Percentiles rank a stretch among this genome's conserved stretches.
phyloP scores from a whole-genome alignment of 2,329 filamentous ascomycete genomes.

The Penicillium sclerotigenum region DNA sequence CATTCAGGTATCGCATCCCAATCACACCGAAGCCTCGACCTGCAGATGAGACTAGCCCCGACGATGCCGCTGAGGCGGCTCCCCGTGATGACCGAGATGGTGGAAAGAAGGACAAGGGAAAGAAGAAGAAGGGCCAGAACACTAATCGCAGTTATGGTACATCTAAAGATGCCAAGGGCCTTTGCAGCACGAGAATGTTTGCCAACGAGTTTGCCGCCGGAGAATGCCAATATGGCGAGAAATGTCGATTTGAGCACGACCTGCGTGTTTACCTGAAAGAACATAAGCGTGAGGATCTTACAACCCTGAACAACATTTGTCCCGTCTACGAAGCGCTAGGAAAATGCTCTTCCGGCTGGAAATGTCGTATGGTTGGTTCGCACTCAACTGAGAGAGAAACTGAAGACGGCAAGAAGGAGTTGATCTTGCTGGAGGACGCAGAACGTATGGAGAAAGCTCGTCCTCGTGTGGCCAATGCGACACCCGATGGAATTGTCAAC shows the following conservation, averaged over 20 bases:
- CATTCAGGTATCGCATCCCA: slow-evolving; percentile 30
- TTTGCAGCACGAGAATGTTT: slow-evolving; percentile 72
- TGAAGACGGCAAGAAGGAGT: slow-evolving; percentile 77
- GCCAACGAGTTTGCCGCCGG: slow-evolving; percentile 75
- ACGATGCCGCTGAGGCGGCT: slow-evolving; percentile 60
- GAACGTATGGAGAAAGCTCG: slow-evolving; percentile 45
- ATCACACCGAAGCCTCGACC: slow-evolving; percentile 17
- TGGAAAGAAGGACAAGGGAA: slow-evolving; percentile 34
- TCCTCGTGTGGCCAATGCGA: slow-evolving; percentile 28
- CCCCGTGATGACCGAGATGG: slow-evolving; percentile 43
- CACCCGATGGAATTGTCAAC: slow-evolving; percentile 69
- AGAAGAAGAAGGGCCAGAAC: slow-evolving; percentile 74
- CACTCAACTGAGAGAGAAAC: slow-evolving; percentile 78
- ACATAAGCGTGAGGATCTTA: slow-evolving; percentile 75
- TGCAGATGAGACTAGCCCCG: slow-evolving; percentile 41
- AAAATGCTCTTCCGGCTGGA: slow-evolving; percentile 82
- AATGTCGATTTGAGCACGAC: slow-evolving; percentile 79
- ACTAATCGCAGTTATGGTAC: slow-evolving; percentile 75
- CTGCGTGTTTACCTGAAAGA: slow-evolving; percentile 79
- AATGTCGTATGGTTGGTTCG: slow-evolving; percentile 83
- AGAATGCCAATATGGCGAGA: slow-evolving; percentile 72
- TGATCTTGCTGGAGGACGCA: slow-evolving; percentile 64
- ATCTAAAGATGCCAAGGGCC: slow-evolving; percentile 70
- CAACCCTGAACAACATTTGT: slow-evolving; percentile 72
- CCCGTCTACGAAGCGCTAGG: slow-evolving; percentile 76